Percentiles rank a stretch among this genome's conserved stretches.
Evolutionary conservation across 805 yeast genomes (phyloP).

Genomic region (Naumovozyma dairenensis): DNA sequence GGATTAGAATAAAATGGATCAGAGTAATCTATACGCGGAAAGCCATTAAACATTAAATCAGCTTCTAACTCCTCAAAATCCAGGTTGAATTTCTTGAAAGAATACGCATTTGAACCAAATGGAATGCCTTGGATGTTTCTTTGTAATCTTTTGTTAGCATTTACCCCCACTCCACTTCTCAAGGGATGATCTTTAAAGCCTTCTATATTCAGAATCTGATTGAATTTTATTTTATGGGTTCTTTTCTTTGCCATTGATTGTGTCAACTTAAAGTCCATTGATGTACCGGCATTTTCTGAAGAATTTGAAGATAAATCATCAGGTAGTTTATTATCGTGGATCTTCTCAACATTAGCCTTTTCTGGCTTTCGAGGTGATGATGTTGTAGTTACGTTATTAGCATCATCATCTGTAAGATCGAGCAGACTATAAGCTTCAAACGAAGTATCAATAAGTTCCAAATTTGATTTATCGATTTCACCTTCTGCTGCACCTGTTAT

Average conservation of each 20-base stretch:
- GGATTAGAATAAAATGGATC: slow-evolving; percentile 56
- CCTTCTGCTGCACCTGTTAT: neutral
- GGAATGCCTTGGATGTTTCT: neutral
- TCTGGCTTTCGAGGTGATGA: neutral
- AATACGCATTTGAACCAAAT: neutral
- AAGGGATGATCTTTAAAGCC: no score
- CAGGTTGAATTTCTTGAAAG: neutral
- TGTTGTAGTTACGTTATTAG: neutral
- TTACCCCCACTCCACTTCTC: slow-evolving; percentile 1
- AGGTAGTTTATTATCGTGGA: no score
- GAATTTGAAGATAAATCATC: no score
- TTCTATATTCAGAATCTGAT: no score
- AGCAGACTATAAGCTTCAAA: slow-evolving; percentile 4
- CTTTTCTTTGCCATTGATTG: slow-evolving; percentile 17
- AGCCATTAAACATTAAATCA: slow-evolving; percentile 40
- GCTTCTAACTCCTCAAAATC: slow-evolving; percentile 23
- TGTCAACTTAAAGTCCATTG: slow-evolving; percentile 16
- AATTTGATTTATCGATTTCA: neutral
- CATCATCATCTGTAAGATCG: slow-evolving; percentile 7
- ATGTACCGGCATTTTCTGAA: slow-evolving; percentile 1
- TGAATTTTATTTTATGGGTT: neutral
- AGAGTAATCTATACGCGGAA: slow-evolving; percentile 42
- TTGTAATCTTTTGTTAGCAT: slow-evolving; percentile 4
- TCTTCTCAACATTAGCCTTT: neutral
- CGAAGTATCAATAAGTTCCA: slow-evolving; percentile 3